Conservation (phyloP, 257 asterid genomes). For the Salvia rosmarinus region DNA sequence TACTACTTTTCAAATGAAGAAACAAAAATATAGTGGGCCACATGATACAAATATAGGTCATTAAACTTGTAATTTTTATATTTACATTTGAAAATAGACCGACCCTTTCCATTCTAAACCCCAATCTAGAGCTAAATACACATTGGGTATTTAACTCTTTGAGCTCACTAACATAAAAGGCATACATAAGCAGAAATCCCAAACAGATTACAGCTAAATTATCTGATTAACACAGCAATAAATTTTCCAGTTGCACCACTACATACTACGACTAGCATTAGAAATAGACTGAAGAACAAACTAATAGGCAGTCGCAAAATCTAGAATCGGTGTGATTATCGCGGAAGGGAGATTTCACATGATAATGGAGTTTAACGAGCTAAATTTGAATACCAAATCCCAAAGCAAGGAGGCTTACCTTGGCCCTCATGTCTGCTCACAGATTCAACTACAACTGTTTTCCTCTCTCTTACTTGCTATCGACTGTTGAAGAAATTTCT, state of each 20-base stretch:
- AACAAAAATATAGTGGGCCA: too few species aligned
- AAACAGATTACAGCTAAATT: background rate
- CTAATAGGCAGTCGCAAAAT: background rate
- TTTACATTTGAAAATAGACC: background rate
- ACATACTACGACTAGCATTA: background rate
- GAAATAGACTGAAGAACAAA: background rate
- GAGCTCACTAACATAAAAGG: background rate
- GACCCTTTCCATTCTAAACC: background rate
- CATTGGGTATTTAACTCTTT: background rate
- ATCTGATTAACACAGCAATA: background rate
- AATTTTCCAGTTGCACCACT: background rate
- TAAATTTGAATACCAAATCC: background rate
- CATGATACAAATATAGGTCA: too few species aligned
- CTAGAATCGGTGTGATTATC: background rate
- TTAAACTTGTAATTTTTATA: too few species aligned
- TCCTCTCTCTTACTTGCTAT: background rate
- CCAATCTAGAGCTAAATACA: background rate
- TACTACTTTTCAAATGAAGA: too few species aligned
- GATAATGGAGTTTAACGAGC: background rate
- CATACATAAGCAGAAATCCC: background rate
- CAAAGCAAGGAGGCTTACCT: slow-evolving; percentile 22
- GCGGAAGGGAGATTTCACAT: background rate
- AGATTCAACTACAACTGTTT: background rate
- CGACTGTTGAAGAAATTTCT: background rate
- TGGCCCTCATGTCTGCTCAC: slow-evolving; percentile 42